Base-by-base conservation (phyloP, 805 yeast genomes). In the Diddensiella transvaalensis region DNA sequence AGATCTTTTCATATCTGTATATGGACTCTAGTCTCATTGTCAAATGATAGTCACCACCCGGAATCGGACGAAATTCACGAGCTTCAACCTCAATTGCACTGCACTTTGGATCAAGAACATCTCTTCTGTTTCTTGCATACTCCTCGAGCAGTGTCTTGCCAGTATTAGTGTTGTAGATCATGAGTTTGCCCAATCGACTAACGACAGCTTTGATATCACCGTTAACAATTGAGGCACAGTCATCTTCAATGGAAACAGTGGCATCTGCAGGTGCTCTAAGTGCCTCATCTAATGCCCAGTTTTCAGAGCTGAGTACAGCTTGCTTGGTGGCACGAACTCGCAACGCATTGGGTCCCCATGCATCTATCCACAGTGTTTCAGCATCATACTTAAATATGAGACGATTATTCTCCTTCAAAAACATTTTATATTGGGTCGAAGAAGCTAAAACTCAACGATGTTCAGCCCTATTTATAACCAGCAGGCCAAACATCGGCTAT, bases 261-360 rank as follows among this genome's bases (percentile, higher is more conserved):
- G 47, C 15, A 6, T 40, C 19, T n/a, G 46, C 15, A 5, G 46
- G 10, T 4, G 17, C 10, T 21, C 17, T 32, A n/a, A n/a, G n/a
- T n/a, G n/a, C n/a, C 3, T 6, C 37, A 3, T 49, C 50, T 3
- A 53, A 47, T 11, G 55, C 57, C 57, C 55, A 53, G 21, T 51
- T 45, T 8, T 41, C 37, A 3, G 11, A 2, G 29, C 44, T 42
- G 39, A 44, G 22, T 11, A 35, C 29, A 3, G 45, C 32, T 10
- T 24, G 40, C 33, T 48, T 48, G 11, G 53, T 35, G 8, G 55
- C 51, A 2, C 55, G 46, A 4, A 53, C 47, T 8, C 57, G 40
- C 22, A 53, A 30, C 3, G 55, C 53, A 37, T 53, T 48, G 5
- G 37, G 39, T 8, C 57, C 57, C 57, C 57, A 53, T 19, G 57